phyloP scores from a whole-genome alignment of 2,329 filamentous ascomycete genomes.

The Monilinia laxa region DNA sequence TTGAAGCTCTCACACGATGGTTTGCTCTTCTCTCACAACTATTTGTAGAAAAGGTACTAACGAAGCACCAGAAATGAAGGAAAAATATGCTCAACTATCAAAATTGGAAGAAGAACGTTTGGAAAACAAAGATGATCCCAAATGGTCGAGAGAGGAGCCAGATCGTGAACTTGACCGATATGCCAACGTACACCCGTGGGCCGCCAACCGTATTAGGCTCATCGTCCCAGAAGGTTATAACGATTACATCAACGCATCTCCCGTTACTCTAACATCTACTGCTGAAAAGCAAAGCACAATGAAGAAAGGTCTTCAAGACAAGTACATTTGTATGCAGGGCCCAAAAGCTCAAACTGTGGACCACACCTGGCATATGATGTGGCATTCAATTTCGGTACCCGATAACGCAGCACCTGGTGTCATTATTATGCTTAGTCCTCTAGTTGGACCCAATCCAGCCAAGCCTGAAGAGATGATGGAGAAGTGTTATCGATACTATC shows the following conservation, averaged over 20 bases:
- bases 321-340: slow-evolving; percentile 92
- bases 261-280: slow-evolving; percentile 49
- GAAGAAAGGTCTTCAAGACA: slow-evolving; percentile 39
- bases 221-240: slow-evolving; percentile 70
- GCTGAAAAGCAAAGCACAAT: slow-evolving; percentile 34
- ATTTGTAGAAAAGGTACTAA: slow-evolving; percentile 23
- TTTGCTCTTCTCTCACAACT: slow-evolving; percentile 40
- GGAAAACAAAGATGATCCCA: slow-evolving; percentile 41
- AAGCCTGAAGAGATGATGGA: slow-evolving; percentile 54
- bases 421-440: slow-evolving; percentile 92
- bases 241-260: slow-evolving; percentile 82
- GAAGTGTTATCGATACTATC: slow-evolving; percentile 92
- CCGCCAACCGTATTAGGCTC: slow-evolving; percentile 79
- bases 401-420: slow-evolving; percentile 67
- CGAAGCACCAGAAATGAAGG: slow-evolving; percentile 50
- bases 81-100: slow-evolving; percentile 63
- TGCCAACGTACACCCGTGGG: slow-evolving; percentile 85
- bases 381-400: slow-evolving; percentile 58
- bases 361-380: slow-evolving; percentile 95
- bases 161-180: slow-evolving; percentile 75
- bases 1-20: slow-evolving; percentile 50
- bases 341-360: slow-evolving; percentile 73
- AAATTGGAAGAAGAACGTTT: slow-evolving; percentile 49
- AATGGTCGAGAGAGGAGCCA: slow-evolving; percentile 59
- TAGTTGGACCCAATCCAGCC: slow-evolving; percentile 52